These are phyloP conservation scores for Pisolithus tinctorius DNA, from an alignment of 768 basidiomycete genomes.

Conservation along the genomic window DNA sequence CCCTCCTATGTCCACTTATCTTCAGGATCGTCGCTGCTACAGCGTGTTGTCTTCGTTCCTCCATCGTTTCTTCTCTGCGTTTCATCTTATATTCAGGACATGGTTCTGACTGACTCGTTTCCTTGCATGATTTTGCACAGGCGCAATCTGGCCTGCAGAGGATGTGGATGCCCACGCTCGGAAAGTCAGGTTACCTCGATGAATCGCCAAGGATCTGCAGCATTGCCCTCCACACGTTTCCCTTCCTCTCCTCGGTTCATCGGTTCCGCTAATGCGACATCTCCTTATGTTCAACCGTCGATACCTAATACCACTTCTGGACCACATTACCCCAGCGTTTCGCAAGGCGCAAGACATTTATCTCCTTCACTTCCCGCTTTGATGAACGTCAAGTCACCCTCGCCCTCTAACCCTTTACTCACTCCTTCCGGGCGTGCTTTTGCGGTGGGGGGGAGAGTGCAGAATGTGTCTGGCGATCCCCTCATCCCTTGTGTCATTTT, in stretches of 20 bases:
- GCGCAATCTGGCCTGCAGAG: slow-evolving; percentile 72
- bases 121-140: slow-evolving; percentile 50
- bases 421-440: slow-evolving; percentile 81
- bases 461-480: slow-evolving; percentile 72
- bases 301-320: slow-evolving; percentile 25
- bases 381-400: slow-evolving; percentile 27
- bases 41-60: slow-evolving; percentile 1
- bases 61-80: slow-evolving; percentile 4
- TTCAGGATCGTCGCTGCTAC: background rate
- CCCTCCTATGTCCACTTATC: slow-evolving; percentile 22
- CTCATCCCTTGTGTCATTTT: slow-evolving; percentile 74
- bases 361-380: slow-evolving; percentile 18
- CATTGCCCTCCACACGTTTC: slow-evolving; percentile 16
- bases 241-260: slow-evolving; percentile 22
- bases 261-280: slow-evolving; percentile 8
- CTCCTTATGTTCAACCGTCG: slow-evolving; percentile 12
- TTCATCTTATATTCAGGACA: slow-evolving; percentile 11
- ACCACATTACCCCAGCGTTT: slow-evolving; percentile 23
- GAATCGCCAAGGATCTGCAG: slow-evolving; percentile 23
- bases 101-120: slow-evolving; percentile 42
- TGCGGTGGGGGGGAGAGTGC: slow-evolving; percentile 69
- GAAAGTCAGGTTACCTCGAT: slow-evolving; percentile 26
- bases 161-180: slow-evolving; percentile 61
- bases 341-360: slow-evolving; percentile 20
- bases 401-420: slow-evolving; percentile 61